phyloP scores from a whole-genome alignment of 257 asterid genomes.

The Solanum clarkiae region DNA sequence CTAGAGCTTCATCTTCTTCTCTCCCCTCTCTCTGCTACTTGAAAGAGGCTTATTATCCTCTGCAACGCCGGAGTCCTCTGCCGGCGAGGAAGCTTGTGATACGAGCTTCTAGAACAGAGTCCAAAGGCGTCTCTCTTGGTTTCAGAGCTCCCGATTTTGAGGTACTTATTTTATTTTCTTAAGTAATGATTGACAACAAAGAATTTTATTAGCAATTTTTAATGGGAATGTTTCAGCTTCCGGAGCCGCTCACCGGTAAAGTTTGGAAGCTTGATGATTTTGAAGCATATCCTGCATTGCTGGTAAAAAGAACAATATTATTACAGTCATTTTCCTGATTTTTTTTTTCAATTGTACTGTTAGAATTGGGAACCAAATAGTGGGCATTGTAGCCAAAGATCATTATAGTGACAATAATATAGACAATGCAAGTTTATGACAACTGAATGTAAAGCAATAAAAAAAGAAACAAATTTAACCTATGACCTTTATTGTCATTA shows the following conservation, averaged over 20 bases:
- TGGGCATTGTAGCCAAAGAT: neutral
- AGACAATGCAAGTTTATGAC: neutral
- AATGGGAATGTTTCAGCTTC: constrained; percentile 33
- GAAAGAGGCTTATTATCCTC: constrained; percentile 18
- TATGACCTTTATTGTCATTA: neutral
- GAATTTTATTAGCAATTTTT: neutral
- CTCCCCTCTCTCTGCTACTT: constrained; percentile 22
- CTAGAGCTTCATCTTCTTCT: neutral
- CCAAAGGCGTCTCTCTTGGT: constrained; percentile 59
- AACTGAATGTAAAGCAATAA: neutral
- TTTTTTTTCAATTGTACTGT: neutral
- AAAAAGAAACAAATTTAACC: neutral
- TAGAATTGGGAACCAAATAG: neutral
- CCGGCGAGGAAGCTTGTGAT: constrained; percentile 39
- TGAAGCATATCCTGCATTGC: constrained; percentile 68
- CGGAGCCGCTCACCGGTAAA: constrained; percentile 85
- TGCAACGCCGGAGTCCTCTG: constrained; percentile 11
- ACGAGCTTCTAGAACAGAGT: constrained; percentile 78
- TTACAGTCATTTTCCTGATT: neutral
- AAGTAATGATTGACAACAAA: neutral
- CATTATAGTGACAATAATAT: neutral
- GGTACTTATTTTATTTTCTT: constrained; percentile 12
- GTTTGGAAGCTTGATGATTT: constrained; percentile 70
- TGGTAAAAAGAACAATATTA: constrained; percentile 26
- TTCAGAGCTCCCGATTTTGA: constrained; percentile 75